Evolutionary conservation across 495 filamentous ascomycete genomes (phyloP).

Genomic region (Tricharina praecox): DNA sequence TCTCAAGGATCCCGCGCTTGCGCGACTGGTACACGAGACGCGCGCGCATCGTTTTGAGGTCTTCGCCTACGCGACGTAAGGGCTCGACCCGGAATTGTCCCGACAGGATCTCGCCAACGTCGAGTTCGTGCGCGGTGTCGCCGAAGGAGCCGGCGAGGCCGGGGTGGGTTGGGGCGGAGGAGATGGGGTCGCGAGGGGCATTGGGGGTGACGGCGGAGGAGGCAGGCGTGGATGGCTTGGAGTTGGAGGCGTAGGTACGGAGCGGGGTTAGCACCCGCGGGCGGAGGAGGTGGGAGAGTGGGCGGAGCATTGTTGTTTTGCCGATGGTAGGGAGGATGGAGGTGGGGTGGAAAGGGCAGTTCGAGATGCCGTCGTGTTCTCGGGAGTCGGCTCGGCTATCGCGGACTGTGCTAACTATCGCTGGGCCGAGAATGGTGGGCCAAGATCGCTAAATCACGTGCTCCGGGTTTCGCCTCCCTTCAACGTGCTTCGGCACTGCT

Average conservation of each 20-base stretch:
- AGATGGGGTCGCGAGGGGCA: conserved; percentile 44
- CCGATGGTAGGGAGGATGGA: conserved; percentile 25
- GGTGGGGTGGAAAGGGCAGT: background rate
- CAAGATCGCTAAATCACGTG: too few species aligned
- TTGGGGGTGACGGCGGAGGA: conserved; percentile 43
- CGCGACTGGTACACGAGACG: conserved; percentile 90
- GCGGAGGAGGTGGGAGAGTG: background rate
- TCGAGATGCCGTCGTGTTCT: too few species aligned
- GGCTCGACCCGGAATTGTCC: conserved; percentile 82
- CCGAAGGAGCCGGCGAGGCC: conserved; percentile 15
- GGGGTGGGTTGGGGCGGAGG: background rate
- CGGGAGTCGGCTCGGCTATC: too few species aligned
- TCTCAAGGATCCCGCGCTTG: conserved; percentile 89
- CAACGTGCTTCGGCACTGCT: too few species aligned
- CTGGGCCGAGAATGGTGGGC: too few species aligned
- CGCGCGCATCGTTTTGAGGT: conserved; percentile 65
- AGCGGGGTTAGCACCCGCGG: background rate
- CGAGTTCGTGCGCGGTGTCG: conserved; percentile 43
- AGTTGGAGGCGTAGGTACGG: background rate
- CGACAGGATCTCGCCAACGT: conserved; percentile 80
- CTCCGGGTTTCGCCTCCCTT: too few species aligned
- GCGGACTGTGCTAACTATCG: too few species aligned
- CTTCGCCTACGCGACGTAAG: conserved; percentile 61
- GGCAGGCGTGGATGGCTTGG: conserved; percentile 28
- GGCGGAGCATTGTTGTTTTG: conserved; percentile 11